These are phyloP conservation scores for Colletotrichum truncatum DNA, from an alignment of 2,329 filamentous ascomycete genomes.

Conservation along the genomic window DNA sequence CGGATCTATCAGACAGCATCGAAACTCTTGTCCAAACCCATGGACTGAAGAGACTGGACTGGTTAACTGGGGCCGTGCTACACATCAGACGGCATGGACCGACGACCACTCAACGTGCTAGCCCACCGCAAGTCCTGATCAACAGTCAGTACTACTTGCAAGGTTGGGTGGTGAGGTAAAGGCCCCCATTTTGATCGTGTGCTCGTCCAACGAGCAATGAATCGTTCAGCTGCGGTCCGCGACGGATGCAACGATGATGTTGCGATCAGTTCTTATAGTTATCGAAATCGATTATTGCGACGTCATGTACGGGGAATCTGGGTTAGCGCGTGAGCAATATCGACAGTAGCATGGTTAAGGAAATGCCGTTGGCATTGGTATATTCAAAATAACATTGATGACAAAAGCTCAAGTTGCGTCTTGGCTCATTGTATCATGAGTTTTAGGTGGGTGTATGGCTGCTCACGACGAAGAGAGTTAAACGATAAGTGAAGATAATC, in stretches of 20 bases:
- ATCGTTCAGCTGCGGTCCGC: constrained; percentile 1
- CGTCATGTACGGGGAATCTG: too few relatives aligned
- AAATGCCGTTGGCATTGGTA: constrained; percentile 8
- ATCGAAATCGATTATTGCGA: neutral
- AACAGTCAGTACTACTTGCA: neutral
- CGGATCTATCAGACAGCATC: constrained; percentile 25
- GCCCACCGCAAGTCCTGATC: constrained; percentile 8
- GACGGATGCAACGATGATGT: constrained; percentile 17
- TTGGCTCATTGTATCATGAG: constrained; percentile 7
- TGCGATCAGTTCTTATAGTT: neutral
- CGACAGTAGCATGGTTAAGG: constrained; percentile 1
- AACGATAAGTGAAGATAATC: neutral
- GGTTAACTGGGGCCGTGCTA: constrained; percentile 4
- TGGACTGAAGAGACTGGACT: constrained; percentile 6
- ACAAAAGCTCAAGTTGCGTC: constrained; percentile 9
- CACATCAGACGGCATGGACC: neutral
- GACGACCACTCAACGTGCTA: too few relatives aligned
- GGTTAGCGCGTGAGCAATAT: neutral
- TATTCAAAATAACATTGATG: constrained; percentile 10
- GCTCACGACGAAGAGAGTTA: neutral
- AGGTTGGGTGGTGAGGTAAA: neutral
- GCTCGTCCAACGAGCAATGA: neutral
- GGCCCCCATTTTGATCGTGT: constrained; percentile 1
- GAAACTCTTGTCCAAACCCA: constrained; percentile 2
- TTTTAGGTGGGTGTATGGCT: neutral